phyloP scores from a whole-genome alignment of 495 filamentous ascomycete genomes.

The Penicillium robsamsonii region DNA sequence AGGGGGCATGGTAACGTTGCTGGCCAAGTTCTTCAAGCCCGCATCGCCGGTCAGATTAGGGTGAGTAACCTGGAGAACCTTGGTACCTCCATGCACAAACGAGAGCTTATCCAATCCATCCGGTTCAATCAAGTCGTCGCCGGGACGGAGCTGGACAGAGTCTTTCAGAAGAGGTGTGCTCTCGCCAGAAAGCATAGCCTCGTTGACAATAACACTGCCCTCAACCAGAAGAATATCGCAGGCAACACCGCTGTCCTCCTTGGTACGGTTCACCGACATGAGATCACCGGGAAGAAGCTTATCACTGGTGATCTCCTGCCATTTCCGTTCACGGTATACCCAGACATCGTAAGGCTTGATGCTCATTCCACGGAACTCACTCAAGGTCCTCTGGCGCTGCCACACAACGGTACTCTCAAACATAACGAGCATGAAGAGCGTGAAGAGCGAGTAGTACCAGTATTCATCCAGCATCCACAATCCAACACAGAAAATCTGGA shows the following conservation, averaged over 20 bases:
- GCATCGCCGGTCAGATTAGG: conserved; percentile 67
- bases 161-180: conserved; percentile 97
- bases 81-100: conserved; percentile 94
- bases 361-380: conserved; percentile 97
- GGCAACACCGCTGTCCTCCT: conserved; percentile 94
- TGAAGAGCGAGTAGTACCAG: conserved; percentile 99
- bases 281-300: conserved; percentile 95
- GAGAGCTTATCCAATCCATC: conserved; percentile 95
- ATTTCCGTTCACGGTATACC: conserved; percentile 81
- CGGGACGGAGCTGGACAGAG: conserved; percentile 86
- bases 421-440: conserved; percentile 93
- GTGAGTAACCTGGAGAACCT: conserved; percentile 93
- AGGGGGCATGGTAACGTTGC: conserved; percentile 71
- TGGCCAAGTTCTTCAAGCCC: conserved; percentile 57
- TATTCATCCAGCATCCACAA: conserved; percentile 99
- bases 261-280: conserved; percentile 89
- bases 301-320: conserved; percentile 88
- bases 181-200: conserved; percentile 98
- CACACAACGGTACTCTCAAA: conserved; percentile 99
- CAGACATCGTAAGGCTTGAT: conserved; percentile 96
- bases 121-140: conserved; percentile 77
- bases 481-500: conserved; percentile 98
- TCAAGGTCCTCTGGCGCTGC: conserved; percentile 96
- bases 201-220: conserved; percentile 96
- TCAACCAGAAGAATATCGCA: conserved; percentile 96